Percentiles rank a stretch among this genome's conserved stretches.
phyloP scores from a whole-genome alignment of 495 filamentous ascomycete genomes.

The Annulohypoxylon bovei region DNA sequence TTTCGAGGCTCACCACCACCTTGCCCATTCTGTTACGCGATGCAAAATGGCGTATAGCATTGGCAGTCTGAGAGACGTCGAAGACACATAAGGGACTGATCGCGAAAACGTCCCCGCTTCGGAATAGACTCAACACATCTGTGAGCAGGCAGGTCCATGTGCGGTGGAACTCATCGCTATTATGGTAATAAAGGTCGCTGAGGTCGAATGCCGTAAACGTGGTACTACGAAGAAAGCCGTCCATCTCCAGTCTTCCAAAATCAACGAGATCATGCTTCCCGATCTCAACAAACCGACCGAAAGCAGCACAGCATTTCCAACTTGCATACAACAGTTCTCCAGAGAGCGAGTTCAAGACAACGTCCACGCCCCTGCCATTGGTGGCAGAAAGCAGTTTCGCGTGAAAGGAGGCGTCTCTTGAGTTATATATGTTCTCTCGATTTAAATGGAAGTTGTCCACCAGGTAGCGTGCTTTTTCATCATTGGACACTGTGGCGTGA shows the following conservation, averaged over 20 bases:
- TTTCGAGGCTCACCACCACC: not conserved
- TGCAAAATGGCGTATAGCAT: not conserved
- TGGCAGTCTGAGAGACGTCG: not conserved
- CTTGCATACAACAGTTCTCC: not conserved
- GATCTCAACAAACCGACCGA: not conserved
- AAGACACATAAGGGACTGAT: not conserved
- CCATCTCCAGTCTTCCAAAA: not conserved
- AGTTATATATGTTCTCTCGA: not conserved
- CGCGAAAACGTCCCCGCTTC: not conserved
- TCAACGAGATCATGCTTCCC: not conserved
- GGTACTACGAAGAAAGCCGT: not conserved
- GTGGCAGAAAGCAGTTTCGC: not conserved
- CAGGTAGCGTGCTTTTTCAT: not conserved
- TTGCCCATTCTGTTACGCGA: not conserved
- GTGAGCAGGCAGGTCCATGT: not conserved
- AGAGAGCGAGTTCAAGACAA: not conserved
- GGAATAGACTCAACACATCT: not conserved
- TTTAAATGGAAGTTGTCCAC: not conserved
- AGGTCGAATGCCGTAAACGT: not conserved
- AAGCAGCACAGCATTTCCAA: not conserved
- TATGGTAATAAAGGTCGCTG: not conserved
- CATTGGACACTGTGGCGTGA: not conserved
- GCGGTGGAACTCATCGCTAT: not conserved
- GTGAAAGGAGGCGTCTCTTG: not conserved
- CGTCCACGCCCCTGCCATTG: not conserved